A percentile compares a stretch with the other conserved stretches of the same genome.
Conservation (phyloP, 805 yeast species). For the Blastobotrys americana region DNA sequence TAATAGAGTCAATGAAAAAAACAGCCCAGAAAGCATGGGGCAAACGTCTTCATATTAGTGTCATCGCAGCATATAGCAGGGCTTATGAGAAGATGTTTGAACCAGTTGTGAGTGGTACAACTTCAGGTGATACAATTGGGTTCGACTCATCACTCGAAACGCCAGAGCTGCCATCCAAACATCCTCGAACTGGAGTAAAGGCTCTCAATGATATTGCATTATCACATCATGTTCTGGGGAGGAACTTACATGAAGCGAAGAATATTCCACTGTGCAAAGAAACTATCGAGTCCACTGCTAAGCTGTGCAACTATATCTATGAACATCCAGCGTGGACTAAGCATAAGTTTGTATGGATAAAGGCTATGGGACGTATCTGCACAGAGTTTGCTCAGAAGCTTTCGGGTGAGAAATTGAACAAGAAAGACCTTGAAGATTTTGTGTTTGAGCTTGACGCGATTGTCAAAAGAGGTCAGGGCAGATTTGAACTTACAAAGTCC, state of each 20-base stretch:
- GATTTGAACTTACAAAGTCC: too few species aligned
- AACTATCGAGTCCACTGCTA: background rate
- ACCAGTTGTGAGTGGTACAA: background rate
- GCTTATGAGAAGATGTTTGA: background rate
- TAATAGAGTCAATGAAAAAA: constrained; percentile 1
- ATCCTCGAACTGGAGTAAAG: constrained; percentile 8
- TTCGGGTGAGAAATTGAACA: background rate
- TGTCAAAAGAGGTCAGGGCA: constrained; percentile 1
- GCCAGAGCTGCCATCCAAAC: too few species aligned
- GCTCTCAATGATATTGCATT: constrained; percentile 8
- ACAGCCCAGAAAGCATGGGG: constrained; percentile 5
- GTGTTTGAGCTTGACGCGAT: constrained; percentile 3
- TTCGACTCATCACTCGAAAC: too few species aligned
- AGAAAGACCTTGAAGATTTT: constrained; percentile 1
- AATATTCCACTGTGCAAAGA: constrained; percentile 4
- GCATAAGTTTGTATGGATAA: constrained; percentile 10
- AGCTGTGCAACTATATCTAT: constrained; percentile 3
- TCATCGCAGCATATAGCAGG: constrained; percentile 1
- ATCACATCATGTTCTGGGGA: constrained; percentile 7
- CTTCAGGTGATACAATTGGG: too few species aligned
- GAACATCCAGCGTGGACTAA: constrained; percentile 9
- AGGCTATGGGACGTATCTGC: constrained; percentile 6
- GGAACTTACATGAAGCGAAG: background rate
- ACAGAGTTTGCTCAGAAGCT: background rate
- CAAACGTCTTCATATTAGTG: constrained; percentile 2